phyloP scores from a whole-genome alignment of 257 asterid genomes.

The Prunella vulgaris region DNA sequence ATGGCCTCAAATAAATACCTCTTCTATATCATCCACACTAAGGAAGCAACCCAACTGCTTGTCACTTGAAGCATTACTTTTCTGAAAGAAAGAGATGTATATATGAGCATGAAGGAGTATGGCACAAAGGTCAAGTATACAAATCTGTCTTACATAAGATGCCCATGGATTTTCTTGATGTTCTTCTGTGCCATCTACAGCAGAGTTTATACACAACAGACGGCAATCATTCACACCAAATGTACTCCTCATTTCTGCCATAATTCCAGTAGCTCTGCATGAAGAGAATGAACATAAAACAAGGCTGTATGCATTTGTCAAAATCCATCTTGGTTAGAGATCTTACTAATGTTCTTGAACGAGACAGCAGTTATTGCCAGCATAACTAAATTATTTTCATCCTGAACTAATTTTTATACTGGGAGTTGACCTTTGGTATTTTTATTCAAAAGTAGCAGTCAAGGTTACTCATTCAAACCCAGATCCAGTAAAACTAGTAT shows the following conservation, averaged over 20 bases:
- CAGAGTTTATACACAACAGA: conserved; percentile 76
- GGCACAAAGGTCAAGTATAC: conserved; percentile 5
- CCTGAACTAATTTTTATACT: neutral
- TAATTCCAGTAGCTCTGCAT: conserved; percentile 64
- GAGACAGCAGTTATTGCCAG: conserved; percentile 7
- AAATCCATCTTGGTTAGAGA: neutral
- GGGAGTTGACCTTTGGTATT: neutral
- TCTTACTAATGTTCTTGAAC: neutral
- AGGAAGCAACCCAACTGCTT: conserved; percentile 65
- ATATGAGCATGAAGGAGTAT: conserved; percentile 9
- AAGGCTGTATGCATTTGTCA: conserved; percentile 6
- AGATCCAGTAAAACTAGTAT: conserved; percentile 1
- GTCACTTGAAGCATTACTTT: conserved; percentile 35
- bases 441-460: conserved; percentile 3
- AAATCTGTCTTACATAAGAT: conserved; percentile 51
- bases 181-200: conserved; percentile 50
- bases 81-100: conserved; percentile 45
- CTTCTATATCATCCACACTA: conserved; percentile 68
- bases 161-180: conserved; percentile 71
- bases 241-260: conserved; percentile 75
- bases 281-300: conserved; percentile 20
- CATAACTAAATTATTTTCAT: neutral
- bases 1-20: conserved; percentile 45
- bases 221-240: conserved; percentile 86
- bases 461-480: neutral